These are phyloP conservation scores for Crucibulum cyathiforme DNA, from an alignment of 1,284 basidiomycete genomes.

Conservation along the genomic window DNA sequence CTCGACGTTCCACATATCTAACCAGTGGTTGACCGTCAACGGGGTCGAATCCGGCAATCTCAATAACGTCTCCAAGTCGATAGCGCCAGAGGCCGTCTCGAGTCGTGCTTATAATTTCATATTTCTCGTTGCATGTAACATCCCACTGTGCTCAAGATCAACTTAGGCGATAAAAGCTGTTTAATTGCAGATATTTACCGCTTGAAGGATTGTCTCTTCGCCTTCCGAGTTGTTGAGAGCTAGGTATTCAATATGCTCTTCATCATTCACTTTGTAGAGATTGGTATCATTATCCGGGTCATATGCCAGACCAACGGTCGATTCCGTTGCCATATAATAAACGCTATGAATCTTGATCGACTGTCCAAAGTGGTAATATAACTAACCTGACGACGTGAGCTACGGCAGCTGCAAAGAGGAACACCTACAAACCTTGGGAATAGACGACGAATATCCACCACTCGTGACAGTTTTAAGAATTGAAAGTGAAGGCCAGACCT, in stretches of 20 bases:
- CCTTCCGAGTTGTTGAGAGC: not conserved
- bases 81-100: slow-evolving; percentile 24
- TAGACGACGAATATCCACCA: not conserved
- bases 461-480: not conserved
- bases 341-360: not conserved
- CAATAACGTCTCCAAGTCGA: slow-evolving; percentile 15
- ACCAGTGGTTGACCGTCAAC: slow-evolving; percentile 18
- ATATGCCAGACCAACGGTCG: slow-evolving; percentile 6
- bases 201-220: no score
- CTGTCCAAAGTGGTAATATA: slow-evolving; percentile 8
- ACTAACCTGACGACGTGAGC: not conserved
- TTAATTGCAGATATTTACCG: no score
- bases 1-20: slow-evolving; percentile 15
- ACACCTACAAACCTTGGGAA: not conserved
- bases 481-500: not conserved
- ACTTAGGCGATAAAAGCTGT: no score
- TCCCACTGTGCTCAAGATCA: slow-evolving; percentile 14
- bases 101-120: slow-evolving; percentile 19
- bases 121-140: slow-evolving; percentile 10
- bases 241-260: slow-evolving; percentile 4
- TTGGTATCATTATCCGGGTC: slow-evolving; percentile 8
- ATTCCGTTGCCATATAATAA: slow-evolving; percentile 8
- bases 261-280: slow-evolving; percentile 9
- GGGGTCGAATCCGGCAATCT: slow-evolving; percentile 17
- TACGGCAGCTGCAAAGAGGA: no score